Evolutionary conservation across 1,284 basidiomycete species (phyloP), one percentile per base, ranked within the genome.

Genomic region (Ganoderma lingzhi): DNA sequence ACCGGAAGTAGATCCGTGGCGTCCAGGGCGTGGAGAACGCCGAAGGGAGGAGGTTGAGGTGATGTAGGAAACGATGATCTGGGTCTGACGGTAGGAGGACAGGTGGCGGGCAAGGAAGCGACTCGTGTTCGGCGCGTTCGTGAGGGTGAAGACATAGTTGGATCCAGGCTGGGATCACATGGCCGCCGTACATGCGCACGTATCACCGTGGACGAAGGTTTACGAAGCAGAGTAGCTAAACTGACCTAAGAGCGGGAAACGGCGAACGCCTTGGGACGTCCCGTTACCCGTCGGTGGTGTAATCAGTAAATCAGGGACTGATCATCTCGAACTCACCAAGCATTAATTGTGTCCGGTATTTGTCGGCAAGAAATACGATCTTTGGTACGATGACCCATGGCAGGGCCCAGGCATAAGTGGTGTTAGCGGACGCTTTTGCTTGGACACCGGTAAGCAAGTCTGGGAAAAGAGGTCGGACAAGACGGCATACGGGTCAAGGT

Each of bases 41-140:
- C 78, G 77, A 73, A 59, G 67, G 71, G 32, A 74, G 68, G 65
- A 64, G 70, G 68, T 41, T 51, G 53, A 58, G 60, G 72, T 78
- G 77, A 78, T 76, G 73, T 65, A 71, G 67, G 71, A 70, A 66
- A 73, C 76, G 76, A 77, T 77, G 78, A 77, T 67, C 71, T 73
- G 75, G 76, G 70, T 68, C 69, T 70, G 67, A 59, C 73, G 73
- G 67, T 68, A 69, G 44, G 77, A 59, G 63, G 68, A 72, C 70
- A 72, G 66, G 67, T 68, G 72, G 62, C 67, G 42, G 67, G 66
- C 28, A 60, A 65, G 58, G 71, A 62, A 63, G 51, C 60, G 65
- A 68, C 73, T 63, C 70, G 70, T 74, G 70, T 63, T 53, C 62
- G 53, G 65, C 65, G 59, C 51, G 45, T 28, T 64, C 64, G 64